Percentiles rank a stretch among this genome's conserved stretches.
Conservation (phyloP, 2,329 filamentous ascomycete species). For the Trichoderma atrobrunneum region DNA sequence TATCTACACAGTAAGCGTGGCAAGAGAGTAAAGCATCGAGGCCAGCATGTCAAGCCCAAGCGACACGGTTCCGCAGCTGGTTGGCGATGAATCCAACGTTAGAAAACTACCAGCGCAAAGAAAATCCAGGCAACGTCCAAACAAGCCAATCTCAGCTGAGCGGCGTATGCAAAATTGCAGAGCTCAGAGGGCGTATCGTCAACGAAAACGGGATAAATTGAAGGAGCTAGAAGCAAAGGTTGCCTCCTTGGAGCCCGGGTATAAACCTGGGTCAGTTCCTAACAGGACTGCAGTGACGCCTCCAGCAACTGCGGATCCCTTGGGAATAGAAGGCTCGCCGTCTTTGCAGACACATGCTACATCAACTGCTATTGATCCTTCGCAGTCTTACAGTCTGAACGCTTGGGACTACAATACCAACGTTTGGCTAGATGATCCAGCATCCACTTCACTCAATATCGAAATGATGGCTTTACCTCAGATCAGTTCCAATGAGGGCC, state of each 20-base stretch:
- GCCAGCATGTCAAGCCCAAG: not conserved
- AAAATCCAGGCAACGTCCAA: not conserved
- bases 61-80: not conserved
- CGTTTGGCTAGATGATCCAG: not conserved
- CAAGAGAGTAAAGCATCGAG: not conserved
- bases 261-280: not conserved
- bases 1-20: not conserved
- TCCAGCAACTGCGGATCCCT: not conserved
- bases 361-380: not conserved
- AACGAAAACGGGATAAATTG: not conserved
- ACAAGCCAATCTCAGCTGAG: not conserved
- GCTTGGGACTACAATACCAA: not conserved
- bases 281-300: not conserved
- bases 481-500: not conserved
- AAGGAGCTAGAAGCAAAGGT: not conserved
- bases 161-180: conserved; percentile 1
- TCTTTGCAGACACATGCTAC: not conserved
- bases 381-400: not conserved
- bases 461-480: not conserved
- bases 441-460: not conserved
- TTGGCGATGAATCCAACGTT: not conserved
- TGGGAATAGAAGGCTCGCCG: too few species aligned
- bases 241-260: not conserved
- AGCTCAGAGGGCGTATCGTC: not conserved
- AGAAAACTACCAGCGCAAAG: not conserved